A percentile compares a stretch with the other conserved stretches of the same genome.
phyloP scores from a whole-genome alignment of 2,329 filamentous ascomycete genomes.

The Aspergillus fumigatiaffinis region DNA sequence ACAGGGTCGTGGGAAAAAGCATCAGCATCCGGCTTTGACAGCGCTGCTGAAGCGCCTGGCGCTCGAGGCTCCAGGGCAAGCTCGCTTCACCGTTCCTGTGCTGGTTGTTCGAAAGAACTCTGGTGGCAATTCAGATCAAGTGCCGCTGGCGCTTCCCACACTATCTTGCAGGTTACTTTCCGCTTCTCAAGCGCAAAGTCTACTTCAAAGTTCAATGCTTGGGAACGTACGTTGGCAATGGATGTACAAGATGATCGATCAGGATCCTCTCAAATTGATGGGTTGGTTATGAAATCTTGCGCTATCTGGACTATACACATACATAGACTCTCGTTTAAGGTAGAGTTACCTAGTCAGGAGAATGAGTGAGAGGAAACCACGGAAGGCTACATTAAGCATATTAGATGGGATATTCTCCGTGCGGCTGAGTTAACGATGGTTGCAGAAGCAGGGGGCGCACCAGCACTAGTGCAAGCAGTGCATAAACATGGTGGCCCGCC shows the following conservation, averaged over 20 bases:
- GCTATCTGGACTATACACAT: conserved; percentile 24
- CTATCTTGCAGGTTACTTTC: conserved; percentile 18
- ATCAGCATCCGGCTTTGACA: background rate
- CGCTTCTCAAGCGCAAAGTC: background rate
- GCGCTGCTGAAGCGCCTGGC: conserved; percentile 18
- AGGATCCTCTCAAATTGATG: conserved; percentile 29
- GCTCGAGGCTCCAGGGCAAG: conserved; percentile 29
- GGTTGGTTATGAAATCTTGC: conserved; percentile 20
- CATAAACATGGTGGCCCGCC: background rate
- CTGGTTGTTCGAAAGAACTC: conserved; percentile 15
- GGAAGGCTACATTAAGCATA: background rate
- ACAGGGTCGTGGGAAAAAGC: background rate
- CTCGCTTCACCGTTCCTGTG: conserved; percentile 43
- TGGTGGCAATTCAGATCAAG: conserved; percentile 2
- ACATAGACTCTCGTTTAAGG: conserved; percentile 13
- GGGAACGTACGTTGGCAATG: conserved; percentile 37
- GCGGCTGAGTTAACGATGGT: background rate
- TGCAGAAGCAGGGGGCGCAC: too few species aligned
- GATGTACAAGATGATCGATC: conserved; percentile 39
- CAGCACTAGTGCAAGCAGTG: too few species aligned
- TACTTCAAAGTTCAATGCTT: conserved; percentile 2
- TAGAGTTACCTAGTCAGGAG: conserved; percentile 2
- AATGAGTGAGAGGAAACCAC: background rate
- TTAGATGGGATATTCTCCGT: background rate
- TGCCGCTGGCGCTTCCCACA: conserved; percentile 28